Evolutionary conservation across 768 basidiomycete genomes (phyloP), one percentile per base, ranked within the genome.

Genomic region (Boletales sp.): DNA sequence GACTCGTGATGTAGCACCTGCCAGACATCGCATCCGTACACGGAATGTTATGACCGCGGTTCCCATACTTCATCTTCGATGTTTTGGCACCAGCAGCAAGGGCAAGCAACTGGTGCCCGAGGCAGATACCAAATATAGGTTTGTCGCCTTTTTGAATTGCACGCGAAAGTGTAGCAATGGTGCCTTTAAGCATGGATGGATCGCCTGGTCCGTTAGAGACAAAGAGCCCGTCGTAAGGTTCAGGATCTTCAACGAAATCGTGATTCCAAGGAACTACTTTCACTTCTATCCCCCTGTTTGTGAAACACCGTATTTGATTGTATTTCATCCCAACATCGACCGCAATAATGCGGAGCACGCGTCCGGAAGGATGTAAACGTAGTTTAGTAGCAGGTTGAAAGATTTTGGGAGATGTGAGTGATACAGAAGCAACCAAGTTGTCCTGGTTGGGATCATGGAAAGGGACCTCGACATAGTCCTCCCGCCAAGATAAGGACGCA

Each of bases 251-350:
- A 24, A 88, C 72, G 67, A 94, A 92, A 71, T 98, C 88, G 67
- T 94, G 90, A 66, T 98, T 78, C 95, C 95, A 99, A 24, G 97
- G 94, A 8, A 98, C 90, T 45, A 97, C 92, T 72, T 98, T 97
- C 65, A 98, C 77, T 68, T 98, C 92, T 32, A 97, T 82, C 43
- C 97, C 97, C 31, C 97, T 87, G 34, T 82, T 76, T 38, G 81
- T 83, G 73, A 99, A 97, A 75, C 97, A 99, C 31, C 97, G 82
- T 59, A 98, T 94, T 70, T 99, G 97, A 70, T 98, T 98, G 75
- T 90, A 97, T 72, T 99, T 99, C 91, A 98, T 98, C n/a, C 97
- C 97, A 44, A 98, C 95, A 66, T 99, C 97, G 51, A 98, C 72
- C 6, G 92, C 93, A 14, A 99, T 63, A 27, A 99, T 81, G 52